phyloP scores from a whole-genome alignment of 306 rosid species.

The Crataegus laevigata region DNA sequence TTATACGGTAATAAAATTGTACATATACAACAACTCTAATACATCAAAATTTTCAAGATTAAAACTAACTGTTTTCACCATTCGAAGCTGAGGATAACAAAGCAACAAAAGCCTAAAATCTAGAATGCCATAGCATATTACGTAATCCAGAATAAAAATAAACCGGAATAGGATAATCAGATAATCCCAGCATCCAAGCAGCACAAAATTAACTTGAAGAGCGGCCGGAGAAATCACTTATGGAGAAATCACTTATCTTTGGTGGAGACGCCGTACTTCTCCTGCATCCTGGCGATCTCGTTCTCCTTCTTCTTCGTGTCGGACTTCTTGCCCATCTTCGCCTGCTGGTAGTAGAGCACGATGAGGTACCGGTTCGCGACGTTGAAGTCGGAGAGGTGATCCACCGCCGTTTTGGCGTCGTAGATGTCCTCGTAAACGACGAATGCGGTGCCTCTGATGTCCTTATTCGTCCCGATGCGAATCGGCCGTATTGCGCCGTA shows the following conservation, averaged over 20 bases:
- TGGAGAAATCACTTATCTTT: slow-evolving; percentile 56
- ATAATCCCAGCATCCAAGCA: not conserved
- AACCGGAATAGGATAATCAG: not conserved
- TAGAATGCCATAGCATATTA: not conserved
- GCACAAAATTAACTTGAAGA: not conserved
- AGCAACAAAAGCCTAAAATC: not conserved
- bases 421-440: slow-evolving; percentile 97
- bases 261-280: slow-evolving; percentile 80
- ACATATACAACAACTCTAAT: slow-evolving; percentile 19
- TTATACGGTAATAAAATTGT: slow-evolving; percentile 27
- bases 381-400: slow-evolving; percentile 90
- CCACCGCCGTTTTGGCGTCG: slow-evolving; percentile 94
- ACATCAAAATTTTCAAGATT: not conserved
- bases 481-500: slow-evolving; percentile 97
- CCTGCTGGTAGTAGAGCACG: slow-evolving; percentile 89
- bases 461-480: slow-evolving; percentile 84
- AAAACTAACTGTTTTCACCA: not conserved
- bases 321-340: slow-evolving; percentile 92
- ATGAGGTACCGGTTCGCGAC: slow-evolving; percentile 84
- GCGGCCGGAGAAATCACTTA: slow-evolving; percentile 27
- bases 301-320: slow-evolving; percentile 93
- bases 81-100: not conserved
- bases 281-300: slow-evolving; percentile 77
- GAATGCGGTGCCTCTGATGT: slow-evolving; percentile 92
- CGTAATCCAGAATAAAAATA: not conserved